Percentiles rank a stretch among this genome's conserved stretches.
Evolutionary conservation across 139 green algal genomes (phyloP).

Genomic region (Mesotaenium endlicherianum): DNA sequence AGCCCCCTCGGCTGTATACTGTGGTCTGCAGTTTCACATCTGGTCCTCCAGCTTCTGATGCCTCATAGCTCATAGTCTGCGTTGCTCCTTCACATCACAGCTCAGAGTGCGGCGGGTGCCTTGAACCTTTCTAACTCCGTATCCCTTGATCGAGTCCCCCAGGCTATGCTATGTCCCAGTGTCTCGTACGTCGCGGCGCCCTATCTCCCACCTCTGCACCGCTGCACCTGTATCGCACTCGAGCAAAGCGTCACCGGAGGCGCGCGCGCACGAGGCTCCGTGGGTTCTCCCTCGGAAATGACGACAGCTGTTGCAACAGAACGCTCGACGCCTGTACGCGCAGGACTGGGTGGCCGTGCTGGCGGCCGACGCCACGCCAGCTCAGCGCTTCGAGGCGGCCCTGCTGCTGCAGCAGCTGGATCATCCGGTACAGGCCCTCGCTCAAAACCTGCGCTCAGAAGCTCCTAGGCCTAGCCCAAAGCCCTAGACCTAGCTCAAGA

Average conservation of each 20-base stretch:
- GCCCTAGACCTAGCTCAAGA: no score
- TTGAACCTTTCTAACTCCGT: neutral
- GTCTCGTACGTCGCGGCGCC: neutral
- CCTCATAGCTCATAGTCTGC: no score
- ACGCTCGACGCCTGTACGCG: neutral
- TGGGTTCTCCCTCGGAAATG: neutral
- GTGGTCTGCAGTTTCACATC: no score
- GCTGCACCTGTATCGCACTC: neutral
- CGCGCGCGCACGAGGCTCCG: neutral
- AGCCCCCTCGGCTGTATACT: no score
- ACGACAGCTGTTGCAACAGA: neutral
- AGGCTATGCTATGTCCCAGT: neutral
- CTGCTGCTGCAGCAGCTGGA: slow-evolving; percentile 37
- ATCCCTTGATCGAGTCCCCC: neutral
- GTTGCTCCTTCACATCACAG: no score
- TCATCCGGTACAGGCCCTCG: slow-evolving; percentile 15
- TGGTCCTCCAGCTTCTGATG: no score
- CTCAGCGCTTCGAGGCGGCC: slow-evolving; percentile 5
- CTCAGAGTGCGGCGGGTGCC: no score
- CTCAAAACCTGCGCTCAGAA: no score
- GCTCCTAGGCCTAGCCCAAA: no score
- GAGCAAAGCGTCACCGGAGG: neutral
- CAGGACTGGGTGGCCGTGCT: slow-evolving; percentile 36
- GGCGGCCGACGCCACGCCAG: neutral
- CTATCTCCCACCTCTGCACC: no score